Percentiles rank a stretch among this genome's conserved stretches.
Evolutionary conservation across 2,329 filamentous ascomycete species (phyloP).

Genomic region (Colletotrichum zoysiae): DNA sequence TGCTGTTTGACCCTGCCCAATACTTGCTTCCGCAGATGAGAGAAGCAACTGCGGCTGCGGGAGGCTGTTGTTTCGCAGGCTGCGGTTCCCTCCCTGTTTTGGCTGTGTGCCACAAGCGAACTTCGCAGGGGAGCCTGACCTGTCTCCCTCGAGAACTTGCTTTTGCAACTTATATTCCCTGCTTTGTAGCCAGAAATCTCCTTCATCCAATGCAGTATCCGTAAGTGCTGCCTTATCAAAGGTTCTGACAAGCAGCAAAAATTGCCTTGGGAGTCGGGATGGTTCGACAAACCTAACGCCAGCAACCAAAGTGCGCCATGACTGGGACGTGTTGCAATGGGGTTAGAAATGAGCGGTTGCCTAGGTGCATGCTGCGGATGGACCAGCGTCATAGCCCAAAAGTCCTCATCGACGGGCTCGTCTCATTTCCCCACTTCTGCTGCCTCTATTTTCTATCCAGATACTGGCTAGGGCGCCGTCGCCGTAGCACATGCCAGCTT

Average conservation of each 20-base stretch:
- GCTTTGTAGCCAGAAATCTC: not conserved
- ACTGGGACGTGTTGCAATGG: not conserved
- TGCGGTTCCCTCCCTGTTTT: not conserved
- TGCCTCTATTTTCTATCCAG: not conserved
- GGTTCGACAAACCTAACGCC: not conserved
- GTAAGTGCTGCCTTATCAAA: not conserved
- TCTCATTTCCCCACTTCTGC: not conserved
- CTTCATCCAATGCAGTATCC: not conserved
- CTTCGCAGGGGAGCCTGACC: not conserved
- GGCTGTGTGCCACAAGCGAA: not conserved
- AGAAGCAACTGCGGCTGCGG: constrained; percentile 6
- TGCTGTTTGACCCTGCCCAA: not conserved
- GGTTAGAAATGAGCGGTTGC: not conserved
- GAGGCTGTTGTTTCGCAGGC: not conserved
- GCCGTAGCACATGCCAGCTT: constrained; percentile 1
- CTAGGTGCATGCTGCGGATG: not conserved
- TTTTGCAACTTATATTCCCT: not conserved
- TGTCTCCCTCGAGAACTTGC: constrained; percentile 6
- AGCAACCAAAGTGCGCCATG: not conserved
- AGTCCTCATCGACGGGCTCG: not conserved
- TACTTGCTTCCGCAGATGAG: not conserved
- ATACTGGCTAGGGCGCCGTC: not conserved
- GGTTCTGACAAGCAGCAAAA: not conserved
- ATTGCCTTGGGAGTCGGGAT: not conserved
- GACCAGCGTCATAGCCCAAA: not conserved